Percentiles rank a stretch among this genome's conserved stretches.
These are phyloP conservation scores for Westerdykella ornata DNA, from an alignment of 2,329 filamentous ascomycete species.

Conservation along the genomic window DNA sequence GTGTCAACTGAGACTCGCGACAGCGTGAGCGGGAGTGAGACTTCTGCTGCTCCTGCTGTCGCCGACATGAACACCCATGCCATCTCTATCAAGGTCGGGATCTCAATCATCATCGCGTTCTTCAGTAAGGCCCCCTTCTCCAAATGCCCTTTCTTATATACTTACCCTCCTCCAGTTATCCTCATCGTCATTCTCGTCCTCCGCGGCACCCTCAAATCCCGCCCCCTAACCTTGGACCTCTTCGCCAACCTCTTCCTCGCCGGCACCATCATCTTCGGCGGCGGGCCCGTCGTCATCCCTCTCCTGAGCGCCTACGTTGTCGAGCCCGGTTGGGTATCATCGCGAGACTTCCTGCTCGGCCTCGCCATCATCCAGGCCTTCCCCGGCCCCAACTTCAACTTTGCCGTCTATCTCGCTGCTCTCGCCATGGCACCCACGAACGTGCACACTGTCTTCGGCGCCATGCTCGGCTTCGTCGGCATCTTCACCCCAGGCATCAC, in stretches of 20 bases:
- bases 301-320: constrained; percentile 49
- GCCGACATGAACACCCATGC: constrained; percentile 28
- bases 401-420: constrained; percentile 39
- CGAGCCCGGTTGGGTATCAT: constrained; percentile 60
- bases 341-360: constrained; percentile 65
- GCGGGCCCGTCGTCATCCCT: constrained; percentile 43
- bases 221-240: constrained; percentile 50
- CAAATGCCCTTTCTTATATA: constrained; percentile 1
- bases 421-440: constrained; percentile 29
- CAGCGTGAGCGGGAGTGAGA: constrained; percentile 2
- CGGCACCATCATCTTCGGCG: constrained; percentile 53
- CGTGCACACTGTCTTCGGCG: constrained; percentile 29
- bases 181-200: constrained; percentile 54
- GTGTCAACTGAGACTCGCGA: constrained; percentile 1
- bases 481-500: constrained; percentile 40
- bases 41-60: constrained; percentile 1
- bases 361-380: constrained; percentile 66
- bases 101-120: constrained; percentile 42
- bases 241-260: constrained; percentile 70
- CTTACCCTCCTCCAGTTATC: constrained; percentile 29
- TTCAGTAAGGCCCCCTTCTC: constrained; percentile 34
- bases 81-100: constrained; percentile 35
- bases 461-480: constrained; percentile 35
- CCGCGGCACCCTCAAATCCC: constrained; percentile 35
- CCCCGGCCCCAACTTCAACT: constrained; percentile 58